A percentile compares a stretch with the other conserved stretches of the same genome.
phyloP scores from a whole-genome alignment of 352 stramenopile species.

The Halophytophthora batemanensis region DNA sequence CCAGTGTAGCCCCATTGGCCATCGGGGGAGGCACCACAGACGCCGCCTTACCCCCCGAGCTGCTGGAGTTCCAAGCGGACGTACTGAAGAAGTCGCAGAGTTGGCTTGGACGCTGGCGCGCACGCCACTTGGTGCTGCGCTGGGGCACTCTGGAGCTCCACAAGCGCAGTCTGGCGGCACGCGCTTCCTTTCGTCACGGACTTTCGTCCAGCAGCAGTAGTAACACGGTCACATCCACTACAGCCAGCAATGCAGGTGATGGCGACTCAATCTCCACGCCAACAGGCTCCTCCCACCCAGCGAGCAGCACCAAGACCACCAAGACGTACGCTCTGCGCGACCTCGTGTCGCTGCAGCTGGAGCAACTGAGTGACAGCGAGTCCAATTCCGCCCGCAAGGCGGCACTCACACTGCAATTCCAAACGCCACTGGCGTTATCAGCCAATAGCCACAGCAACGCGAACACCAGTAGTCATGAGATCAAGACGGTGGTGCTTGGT shows the following conservation, averaged over 20 bases:
- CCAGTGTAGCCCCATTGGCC: conserved; percentile 9
- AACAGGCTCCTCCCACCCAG: conserved; percentile 1
- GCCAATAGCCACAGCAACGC: conserved; percentile 19
- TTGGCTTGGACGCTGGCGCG: conserved; percentile 61
- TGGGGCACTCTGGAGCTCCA: conserved; percentile 59
- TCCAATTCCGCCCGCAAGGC: conserved; percentile 25
- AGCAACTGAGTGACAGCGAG: conserved; percentile 52
- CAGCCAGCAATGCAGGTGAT: conserved; percentile 10
- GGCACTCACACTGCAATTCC: conserved; percentile 55
- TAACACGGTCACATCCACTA: conserved; percentile 1
- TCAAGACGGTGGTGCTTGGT: conserved; percentile 50
- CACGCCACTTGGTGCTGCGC: conserved; percentile 39
- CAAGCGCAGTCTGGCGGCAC: conserved; percentile 27
- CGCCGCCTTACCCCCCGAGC: conserved; percentile 11
- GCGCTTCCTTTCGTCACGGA: conserved; percentile 24
- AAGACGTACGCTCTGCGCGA: conserved; percentile 43
- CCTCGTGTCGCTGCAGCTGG: conserved; percentile 46
- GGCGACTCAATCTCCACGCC: conserved; percentile 7
- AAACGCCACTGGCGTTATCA: conserved; percentile 19
- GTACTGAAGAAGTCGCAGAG: conserved; percentile 67
- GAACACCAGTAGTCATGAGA: conserved; percentile 28
- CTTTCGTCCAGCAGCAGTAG: conserved; percentile 14
- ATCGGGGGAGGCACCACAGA: conserved; percentile 5
- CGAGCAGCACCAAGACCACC: conserved; percentile 7
- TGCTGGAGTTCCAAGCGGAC: conserved; percentile 44